These are phyloP conservation scores for Mucuna pruriens DNA, from an alignment of 306 rosid species.

Conservation along the genomic window DNA sequence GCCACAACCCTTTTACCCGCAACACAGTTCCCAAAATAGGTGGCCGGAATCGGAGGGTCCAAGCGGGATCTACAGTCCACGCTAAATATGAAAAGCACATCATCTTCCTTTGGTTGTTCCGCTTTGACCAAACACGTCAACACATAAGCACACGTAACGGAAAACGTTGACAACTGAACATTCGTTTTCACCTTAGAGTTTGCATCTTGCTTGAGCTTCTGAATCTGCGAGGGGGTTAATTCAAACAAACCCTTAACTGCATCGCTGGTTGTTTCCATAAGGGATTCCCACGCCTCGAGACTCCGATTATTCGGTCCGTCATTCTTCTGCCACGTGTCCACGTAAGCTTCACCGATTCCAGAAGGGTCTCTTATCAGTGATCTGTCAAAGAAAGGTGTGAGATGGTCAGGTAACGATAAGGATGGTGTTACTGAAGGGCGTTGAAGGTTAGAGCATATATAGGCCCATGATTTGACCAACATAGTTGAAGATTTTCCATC, in stretches of 20 bases:
- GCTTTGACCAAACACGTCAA: conserved; percentile 42
- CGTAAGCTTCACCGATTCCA: background rate
- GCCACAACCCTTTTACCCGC: background rate
- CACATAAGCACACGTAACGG: conserved; percentile 46
- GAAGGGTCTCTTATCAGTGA: conserved; percentile 14
- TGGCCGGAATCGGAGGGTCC: conserved; percentile 38
- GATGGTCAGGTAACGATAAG: background rate
- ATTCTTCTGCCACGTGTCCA: background rate
- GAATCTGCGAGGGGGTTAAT: conserved; percentile 11
- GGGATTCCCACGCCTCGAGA: background rate
- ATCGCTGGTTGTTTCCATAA: background rate
- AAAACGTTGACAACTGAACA: conserved; percentile 28
- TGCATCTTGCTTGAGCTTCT: conserved; percentile 31
- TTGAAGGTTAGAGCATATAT: background rate
- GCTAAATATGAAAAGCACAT: background rate
- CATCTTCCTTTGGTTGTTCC: background rate
- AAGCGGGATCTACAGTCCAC: conserved; percentile 49
- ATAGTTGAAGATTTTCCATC: conserved; percentile 39
- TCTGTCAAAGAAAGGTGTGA: conserved; percentile 26
- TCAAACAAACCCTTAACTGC: conserved; percentile 28
- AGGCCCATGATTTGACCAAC: conserved; percentile 38
- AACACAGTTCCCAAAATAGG: conserved; percentile 58
- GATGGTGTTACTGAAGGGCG: background rate
- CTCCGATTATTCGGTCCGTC: conserved; percentile 19
- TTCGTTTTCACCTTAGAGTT: background rate